Evolutionary conservation across 257 asterid species (phyloP).

Genomic region (Solanum raphanifolium): DNA sequence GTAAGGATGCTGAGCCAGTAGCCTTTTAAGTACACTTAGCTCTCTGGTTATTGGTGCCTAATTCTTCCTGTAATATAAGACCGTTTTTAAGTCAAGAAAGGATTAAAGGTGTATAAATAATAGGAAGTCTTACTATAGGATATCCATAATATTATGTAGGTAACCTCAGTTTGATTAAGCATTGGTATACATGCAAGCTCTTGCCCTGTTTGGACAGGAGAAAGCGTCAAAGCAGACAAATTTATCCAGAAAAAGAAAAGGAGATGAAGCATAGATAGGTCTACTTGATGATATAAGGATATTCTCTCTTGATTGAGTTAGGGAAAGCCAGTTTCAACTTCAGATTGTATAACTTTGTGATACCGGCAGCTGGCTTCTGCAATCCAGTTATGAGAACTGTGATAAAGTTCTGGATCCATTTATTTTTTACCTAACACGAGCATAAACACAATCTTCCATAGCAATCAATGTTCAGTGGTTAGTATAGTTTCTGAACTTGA

Average conservation of each 20-base stretch:
- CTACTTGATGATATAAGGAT: neutral
- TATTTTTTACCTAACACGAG: neutral
- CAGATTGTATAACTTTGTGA: neutral
- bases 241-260: neutral
- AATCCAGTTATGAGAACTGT: neutral
- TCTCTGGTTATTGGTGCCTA: neutral
- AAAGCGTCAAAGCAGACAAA: neutral
- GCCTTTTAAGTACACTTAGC: neutral
- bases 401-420: neutral
- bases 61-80: neutral
- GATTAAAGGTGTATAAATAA: neutral
- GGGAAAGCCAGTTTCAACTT: neutral
- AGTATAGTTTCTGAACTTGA: neutral
- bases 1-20: neutral
- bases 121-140: neutral
- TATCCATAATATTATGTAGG: neutral
- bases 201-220: neutral
- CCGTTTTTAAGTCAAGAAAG: neutral
- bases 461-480: neutral
- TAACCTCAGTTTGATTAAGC: neutral
- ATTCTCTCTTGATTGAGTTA: neutral
- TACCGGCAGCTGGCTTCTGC: neutral
- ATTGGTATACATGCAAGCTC: neutral
- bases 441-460: neutral
- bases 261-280: neutral